A percentile compares a stretch with the other conserved stretches of the same genome.
Conservation (phyloP, 371 early-diverging fungal genomes). For the Mucor lusitanicus region DNA sequence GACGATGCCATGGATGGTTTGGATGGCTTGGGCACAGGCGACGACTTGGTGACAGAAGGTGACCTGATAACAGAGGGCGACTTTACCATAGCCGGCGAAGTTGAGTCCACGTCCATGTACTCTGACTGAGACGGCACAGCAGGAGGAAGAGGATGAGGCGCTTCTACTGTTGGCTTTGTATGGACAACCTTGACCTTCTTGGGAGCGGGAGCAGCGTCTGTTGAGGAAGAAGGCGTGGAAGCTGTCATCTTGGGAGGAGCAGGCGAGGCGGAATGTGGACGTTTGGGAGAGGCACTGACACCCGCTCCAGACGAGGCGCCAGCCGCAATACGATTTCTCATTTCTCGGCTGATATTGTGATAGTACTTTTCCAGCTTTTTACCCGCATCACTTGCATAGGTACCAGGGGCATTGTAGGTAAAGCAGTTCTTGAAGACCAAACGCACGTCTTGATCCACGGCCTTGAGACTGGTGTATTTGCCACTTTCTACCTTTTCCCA, state of each 20-base stretch:
- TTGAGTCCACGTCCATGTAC: neutral
- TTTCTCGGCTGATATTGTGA: constrained; percentile 60
- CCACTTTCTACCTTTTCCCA: constrained; percentile 72
- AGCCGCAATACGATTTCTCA: constrained; percentile 21
- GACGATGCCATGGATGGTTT: neutral
- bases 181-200: constrained; percentile 1
- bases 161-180: neutral
- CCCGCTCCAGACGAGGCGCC: neutral
- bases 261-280: neutral
- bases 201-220: neutral
- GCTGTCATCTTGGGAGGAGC: neutral
- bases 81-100: neutral
- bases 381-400: constrained; percentile 82
- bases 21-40: neutral
- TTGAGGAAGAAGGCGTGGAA: neutral
- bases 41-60: neutral
- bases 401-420: constrained; percentile 82
- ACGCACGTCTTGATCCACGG: constrained; percentile 61
- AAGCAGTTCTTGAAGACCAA: constrained; percentile 87
- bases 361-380: constrained; percentile 63
- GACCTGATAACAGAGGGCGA: neutral
- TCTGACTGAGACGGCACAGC: neutral
- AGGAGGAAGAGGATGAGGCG: neutral
- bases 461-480: constrained; percentile 47
- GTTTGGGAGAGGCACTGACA: neutral